Evolutionary conservation across 176 grass and related monocot genomes (phyloP), one percentile per base, ranked within the genome.

Genomic region (Hyparrhenia diplandra): DNA sequence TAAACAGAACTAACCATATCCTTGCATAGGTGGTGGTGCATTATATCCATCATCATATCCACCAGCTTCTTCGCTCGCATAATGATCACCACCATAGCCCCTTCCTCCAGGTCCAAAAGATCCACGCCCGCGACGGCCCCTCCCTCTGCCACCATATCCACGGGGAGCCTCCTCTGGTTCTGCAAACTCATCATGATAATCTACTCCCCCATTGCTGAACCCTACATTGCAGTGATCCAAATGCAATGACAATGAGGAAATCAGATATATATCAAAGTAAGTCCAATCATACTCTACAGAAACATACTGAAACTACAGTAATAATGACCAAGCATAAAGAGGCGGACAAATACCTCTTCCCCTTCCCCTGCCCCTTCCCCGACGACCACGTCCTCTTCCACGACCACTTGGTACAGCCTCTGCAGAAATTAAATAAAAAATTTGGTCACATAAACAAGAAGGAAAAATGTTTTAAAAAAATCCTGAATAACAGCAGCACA

Each of bases 381-480:
- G 64, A 11, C 74, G 87, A 73, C 86, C 84, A 57, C 49, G 92
- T 21, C 77, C 89, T 64, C 85, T 88, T 74, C 86, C 84, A 73
- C 70, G 89, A 13, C 73, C 87, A 85, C 80, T 86, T 78, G 92
- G 78, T 25, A 81, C 49, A 1, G 74, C 69, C 70, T 87, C 92
- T 85, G 74, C 36, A 73, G 57, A 39, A 34, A 29, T 30, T 41
- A 17, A 42, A 45, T 29, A 27, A 31, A 40, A 70, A 37, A 27
- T 37, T 54, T 6, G 20, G 4, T 18, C 59, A 55, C 37, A 25
- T 71, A 3, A 14, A 29, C 14, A 71, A 82, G 64, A 30, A 4
- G 6, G 11, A 32, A 55, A 61, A 76, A 61, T n/a, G n/a, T 13
- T 6, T 29, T 10, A 35, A 14, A 59, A 75, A 30, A 11, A 13